These are phyloP conservation scores for Polyplosphaeria fusca DNA, from an alignment of 495 filamentous ascomycete genomes.

Conservation along the genomic window DNA sequence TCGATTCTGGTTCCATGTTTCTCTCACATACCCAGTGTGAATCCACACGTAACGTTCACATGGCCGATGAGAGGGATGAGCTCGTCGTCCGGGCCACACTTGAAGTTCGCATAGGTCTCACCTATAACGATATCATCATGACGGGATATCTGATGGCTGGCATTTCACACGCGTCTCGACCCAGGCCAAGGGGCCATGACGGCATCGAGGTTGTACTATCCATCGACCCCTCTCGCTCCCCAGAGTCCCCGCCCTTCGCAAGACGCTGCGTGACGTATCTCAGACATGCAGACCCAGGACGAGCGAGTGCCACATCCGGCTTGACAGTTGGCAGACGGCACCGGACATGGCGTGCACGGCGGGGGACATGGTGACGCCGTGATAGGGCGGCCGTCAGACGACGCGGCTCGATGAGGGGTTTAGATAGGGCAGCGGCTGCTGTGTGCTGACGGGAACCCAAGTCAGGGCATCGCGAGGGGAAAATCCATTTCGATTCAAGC, in stretches of 20 bases:
- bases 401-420: background rate
- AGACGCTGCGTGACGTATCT: background rate
- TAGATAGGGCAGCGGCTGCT: conserved; percentile 7
- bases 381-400: conserved; percentile 1
- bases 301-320: background rate
- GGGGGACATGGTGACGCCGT: background rate
- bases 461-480: background rate
- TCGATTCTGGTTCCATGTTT: background rate
- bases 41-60: conserved; percentile 64
- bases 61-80: conserved; percentile 57
- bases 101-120: conserved; percentile 49
- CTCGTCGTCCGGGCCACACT: conserved; percentile 53
- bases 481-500: background rate
- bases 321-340: background rate
- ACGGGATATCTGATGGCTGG: conserved; percentile 43
- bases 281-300: background rate
- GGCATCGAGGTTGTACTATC: background rate
- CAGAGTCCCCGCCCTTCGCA: background rate
- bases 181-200: conserved; percentile 3
- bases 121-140: conserved; percentile 52
- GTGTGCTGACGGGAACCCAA: background rate
- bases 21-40: conserved; percentile 46
- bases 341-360: background rate
- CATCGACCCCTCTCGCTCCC: background rate
- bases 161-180: conserved; percentile 34